phyloP scores from a whole-genome alignment of 1,284 basidiomycete genomes.

The Trametes sp. region DNA sequence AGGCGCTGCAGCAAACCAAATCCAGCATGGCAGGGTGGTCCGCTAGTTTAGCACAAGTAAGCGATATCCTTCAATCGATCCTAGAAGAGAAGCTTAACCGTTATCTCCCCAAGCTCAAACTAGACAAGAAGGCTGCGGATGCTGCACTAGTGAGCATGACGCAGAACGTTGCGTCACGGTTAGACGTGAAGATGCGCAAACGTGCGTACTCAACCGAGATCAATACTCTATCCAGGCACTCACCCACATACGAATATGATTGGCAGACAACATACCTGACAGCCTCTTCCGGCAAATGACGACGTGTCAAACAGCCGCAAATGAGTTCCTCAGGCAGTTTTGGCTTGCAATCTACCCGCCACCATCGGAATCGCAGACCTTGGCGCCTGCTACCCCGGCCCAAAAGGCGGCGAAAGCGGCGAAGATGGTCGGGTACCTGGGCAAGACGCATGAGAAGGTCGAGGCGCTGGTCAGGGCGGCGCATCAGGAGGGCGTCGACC shows the following conservation, averaged over 20 bases:
- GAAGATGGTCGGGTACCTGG: conserved; percentile 87
- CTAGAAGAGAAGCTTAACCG: background rate
- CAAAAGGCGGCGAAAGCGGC: conserved; percentile 79
- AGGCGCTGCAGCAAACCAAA: conserved; percentile 55
- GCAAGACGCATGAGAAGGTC: conserved; percentile 83
- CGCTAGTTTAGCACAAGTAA: conserved; percentile 62
- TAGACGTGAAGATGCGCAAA: conserved; percentile 70
- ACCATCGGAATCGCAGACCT: conserved; percentile 59
- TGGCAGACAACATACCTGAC: conserved; percentile 84
- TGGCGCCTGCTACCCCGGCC: conserved; percentile 57
- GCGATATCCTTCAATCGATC: background rate
- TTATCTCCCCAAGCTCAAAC: conserved; percentile 51
- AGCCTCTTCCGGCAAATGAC: conserved; percentile 82
- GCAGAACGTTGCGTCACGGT: conserved; percentile 70
- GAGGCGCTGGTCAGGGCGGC: conserved; percentile 76
- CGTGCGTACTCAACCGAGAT: conserved; percentile 51
- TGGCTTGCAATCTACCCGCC: conserved; percentile 91
- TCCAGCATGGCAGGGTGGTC: conserved; percentile 65
- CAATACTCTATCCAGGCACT: too few relatives aligned
- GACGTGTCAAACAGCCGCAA: conserved; percentile 90
- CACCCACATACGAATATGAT: too few relatives aligned
- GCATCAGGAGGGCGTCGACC: conserved; percentile 67
- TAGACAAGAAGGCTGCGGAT: conserved; percentile 72
- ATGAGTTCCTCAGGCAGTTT: conserved; percentile 96
- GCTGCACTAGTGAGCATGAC: conserved; percentile 79